Base-by-base conservation (phyloP, 345 rosid species). In the Rhizophora apiculata region DNA sequence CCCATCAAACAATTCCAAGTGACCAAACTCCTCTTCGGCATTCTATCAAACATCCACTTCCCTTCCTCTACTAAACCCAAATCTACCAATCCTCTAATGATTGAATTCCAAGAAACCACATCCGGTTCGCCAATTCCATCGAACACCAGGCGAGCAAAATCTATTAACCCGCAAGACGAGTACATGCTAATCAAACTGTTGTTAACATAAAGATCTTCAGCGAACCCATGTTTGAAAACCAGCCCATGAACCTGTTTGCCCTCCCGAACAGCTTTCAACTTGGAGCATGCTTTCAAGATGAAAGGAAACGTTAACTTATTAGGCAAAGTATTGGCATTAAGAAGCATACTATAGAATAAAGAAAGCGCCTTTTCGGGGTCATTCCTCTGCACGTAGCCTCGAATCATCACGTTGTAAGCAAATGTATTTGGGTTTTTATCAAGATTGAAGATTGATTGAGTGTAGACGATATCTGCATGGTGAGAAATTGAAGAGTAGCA, bases 1-100 rank as follows among this genome's bases (percentile, higher is more conserved):
- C n/a, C 70, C 21, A 64, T 69, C 61, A 69, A 68, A n/a, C 78
- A 68, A 74, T 69, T 74, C 73, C 69, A 68, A 36, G 69, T 68
- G 49, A 57, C 63, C 6, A 63, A 46, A 68, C 64, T 68, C 39
- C 49, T 74, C 26, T 56, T 34, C 3, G 51, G 49, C 78, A 74
- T 68, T 68, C 27, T 34, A 68, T 68, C 65, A 69, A 68, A 67
- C n/a, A 55, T 30, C 29, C 18, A 9, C 31, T 24, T 64, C 20
- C 43, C 62, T 16, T 62, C 68, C 68, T 71, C 68, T 0, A 71
- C 56, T 20, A 54, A 55, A 6, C 74, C 74, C 22, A 39, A 63
- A 32, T 27, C 65, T 26, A 68, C 51, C 20, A 74, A 27, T 13
- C 68, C 68, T 26, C 63, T 26, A 56, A 63, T 63, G 19, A 63